Percentiles rank a stretch among this genome's conserved stretches.
phyloP scores from a whole-genome alignment of 2,329 filamentous ascomycete genomes.

The Cadophora malorum region DNA sequence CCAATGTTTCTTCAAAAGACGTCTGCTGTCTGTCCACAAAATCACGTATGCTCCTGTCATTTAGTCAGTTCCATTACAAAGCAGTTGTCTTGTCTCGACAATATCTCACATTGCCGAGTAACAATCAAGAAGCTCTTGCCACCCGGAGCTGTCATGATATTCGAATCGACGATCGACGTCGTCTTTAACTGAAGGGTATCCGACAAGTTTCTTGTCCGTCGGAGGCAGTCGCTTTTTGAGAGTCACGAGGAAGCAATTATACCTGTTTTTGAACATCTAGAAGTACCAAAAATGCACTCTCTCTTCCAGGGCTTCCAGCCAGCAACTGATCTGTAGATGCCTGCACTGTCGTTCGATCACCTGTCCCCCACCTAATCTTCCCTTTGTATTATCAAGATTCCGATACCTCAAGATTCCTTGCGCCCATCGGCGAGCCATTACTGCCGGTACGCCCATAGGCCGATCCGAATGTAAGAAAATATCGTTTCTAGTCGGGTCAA shows the following conservation, averaged over 20 bases:
- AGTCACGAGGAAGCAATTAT: not conserved
- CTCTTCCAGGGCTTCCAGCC: not conserved
- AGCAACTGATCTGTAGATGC: not conserved
- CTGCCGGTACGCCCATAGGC: not conserved
- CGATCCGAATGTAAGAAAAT: not conserved
- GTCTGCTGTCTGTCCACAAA: not conserved
- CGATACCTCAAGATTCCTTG: not conserved
- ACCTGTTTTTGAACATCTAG: not conserved
- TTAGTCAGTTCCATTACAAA: not conserved
- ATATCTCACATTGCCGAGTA: not conserved
- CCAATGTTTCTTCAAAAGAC: not conserved
- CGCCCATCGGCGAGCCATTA: not conserved
- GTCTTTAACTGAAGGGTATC: not conserved
- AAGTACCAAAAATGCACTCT: conserved; percentile 2
- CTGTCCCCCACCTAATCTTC: not conserved
- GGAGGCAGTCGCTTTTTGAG: not conserved
- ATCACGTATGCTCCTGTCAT: not conserved
- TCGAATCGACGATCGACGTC: not conserved
- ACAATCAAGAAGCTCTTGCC: not conserved
- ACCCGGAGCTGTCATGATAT: not conserved
- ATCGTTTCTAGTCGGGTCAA: not conserved
- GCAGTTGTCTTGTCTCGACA: not conserved
- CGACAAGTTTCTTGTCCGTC: not conserved
- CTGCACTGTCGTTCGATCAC: not conserved
- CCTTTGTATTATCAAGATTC: not conserved